Evolutionary conservation across 805 yeast genomes (phyloP), one percentile per base, ranked within the genome.

Genomic region (Yarrowia porcina): DNA sequence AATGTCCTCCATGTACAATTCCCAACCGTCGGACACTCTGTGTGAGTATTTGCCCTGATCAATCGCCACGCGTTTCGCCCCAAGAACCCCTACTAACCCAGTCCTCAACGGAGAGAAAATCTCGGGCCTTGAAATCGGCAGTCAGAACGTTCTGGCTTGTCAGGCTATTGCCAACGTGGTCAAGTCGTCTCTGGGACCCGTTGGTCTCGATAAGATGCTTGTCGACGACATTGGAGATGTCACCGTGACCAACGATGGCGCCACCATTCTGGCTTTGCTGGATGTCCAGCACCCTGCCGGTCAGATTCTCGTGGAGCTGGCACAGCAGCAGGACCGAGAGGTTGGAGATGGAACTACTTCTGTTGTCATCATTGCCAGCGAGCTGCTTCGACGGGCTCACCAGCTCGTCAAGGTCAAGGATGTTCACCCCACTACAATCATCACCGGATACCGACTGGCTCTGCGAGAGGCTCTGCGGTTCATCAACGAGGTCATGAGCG

Each of bases 251-350:
- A 94, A 94, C 76, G 99, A 94, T 76, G 99, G 99, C 68, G 99
- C 99, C 65, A 94, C 99, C 4, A 94, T 94, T 70, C 79, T 94
- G 67, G 82, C 90, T 10, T 77, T 96, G 61, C 79, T 94, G 67
- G 99, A 94, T 73, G 98, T 94, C 59, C 97, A 94, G 76, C 99
- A 94, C 75, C 99, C 99, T 35, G 99, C 99, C 1, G 99, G 98
- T 17, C 93, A 91, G 77, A 94, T 94, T 69, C 79, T 94, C 64
- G 99, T 94, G 56, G 98, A 94, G 72, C 82, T 94, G 72, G 99
- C 99, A 2, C 97, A 94, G 75, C 98, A 94, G 75, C 99, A 94
- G 79, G 99, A 94, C 75, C 84, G 97, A 71, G 99, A 94, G 77
- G 97, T 94, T 61, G 99, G 97, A 65, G 98, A 92, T 72, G 98